Evolutionary conservation across 768 basidiomycete species (phyloP), one percentile per base, ranked within the genome.

Genomic region (Phaeotremella fagi): DNA sequence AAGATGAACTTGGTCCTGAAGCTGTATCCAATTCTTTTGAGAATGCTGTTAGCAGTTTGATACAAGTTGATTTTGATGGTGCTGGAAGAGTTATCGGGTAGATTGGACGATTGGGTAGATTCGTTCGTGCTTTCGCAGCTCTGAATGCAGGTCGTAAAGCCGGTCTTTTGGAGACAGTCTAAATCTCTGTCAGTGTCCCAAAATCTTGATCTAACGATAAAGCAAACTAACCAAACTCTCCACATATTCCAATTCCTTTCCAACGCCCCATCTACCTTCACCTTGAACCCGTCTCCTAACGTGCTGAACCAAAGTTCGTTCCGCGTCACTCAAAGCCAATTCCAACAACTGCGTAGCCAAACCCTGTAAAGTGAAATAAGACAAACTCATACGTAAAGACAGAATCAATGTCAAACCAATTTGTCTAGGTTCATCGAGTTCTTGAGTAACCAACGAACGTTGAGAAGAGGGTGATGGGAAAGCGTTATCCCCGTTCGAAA

Each of bases 91-190:
- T 37, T 9, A 74, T 66, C 0, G 45, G 58, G 43, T 65, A 63
- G 2, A 42, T 24, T 2, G 70, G 61, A 38, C 50, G 45, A 20
- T 31, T 28, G 3, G 70, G 64, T 2, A 74, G 41, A 42, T 51
- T 52, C 4, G 69, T 64, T 41, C 71, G 26, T n/a, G 53, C 55
- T 61, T 69, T 70, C 16, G 69, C 68, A 5, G 70, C 66, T 11
- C 68, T 61, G 44, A 70, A 64, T 1, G 70, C 72, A 4, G 72
- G 66, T 42, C 64, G 45, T 12, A 71, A 44, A 38, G 70, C 62
- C 4, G 62, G 60, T 11, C 66, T 57, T 27, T 27, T 45, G 7
- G 54, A n/a, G 1, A 61, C 42, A 3, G 54, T 52, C 60, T 64
- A 45, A 22, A 27, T 48, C 12, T 9, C 11, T n/a, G 33, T 9